These are phyloP conservation scores for Lasiosphaeria ovina DNA, from an alignment of 495 filamentous ascomycete genomes.

Conservation along the genomic window DNA sequence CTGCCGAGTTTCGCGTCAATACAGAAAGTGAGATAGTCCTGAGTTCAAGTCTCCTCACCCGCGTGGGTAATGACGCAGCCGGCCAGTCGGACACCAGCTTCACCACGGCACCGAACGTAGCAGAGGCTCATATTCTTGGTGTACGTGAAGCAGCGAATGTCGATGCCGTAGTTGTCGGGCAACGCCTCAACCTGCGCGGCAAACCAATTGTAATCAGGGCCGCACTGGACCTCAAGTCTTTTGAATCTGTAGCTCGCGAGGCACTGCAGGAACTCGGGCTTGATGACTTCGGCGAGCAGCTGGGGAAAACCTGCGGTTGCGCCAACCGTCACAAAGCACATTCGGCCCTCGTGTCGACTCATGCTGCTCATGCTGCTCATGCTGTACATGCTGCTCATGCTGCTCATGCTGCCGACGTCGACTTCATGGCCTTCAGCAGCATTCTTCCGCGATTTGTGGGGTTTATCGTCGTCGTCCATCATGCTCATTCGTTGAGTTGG, in stretches of 20 bases:
- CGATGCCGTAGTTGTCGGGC: constrained; percentile 31
- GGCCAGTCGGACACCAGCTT: constrained; percentile 30
- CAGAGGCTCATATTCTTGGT: constrained; percentile 53
- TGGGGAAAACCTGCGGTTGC: constrained; percentile 81
- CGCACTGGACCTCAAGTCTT: constrained; percentile 73
- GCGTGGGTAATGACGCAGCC: constrained; percentile 86
- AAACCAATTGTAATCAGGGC: constrained; percentile 48
- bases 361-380: neutral
- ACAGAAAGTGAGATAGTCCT: neutral
- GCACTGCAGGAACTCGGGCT: constrained; percentile 55
- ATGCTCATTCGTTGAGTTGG: too few species aligned
- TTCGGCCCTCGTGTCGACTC: constrained; percentile 10
- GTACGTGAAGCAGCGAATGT: constrained; percentile 65
- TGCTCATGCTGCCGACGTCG: neutral
- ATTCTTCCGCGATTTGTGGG: neutral
- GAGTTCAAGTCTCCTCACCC: constrained; percentile 50
- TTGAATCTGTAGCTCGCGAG: constrained; percentile 59
- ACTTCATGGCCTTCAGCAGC: too few species aligned
- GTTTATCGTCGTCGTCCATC: neutral
- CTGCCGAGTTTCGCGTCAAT: constrained; percentile 41
- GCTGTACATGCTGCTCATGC: neutral
- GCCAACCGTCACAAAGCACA: constrained; percentile 77
- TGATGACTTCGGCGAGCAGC: constrained; percentile 65
- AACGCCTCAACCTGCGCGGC: constrained; percentile 17
- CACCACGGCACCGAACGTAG: constrained; percentile 45